phyloP scores from a whole-genome alignment of 2,329 filamentous ascomycete species.

The Pseudogymnoascus sp. region DNA sequence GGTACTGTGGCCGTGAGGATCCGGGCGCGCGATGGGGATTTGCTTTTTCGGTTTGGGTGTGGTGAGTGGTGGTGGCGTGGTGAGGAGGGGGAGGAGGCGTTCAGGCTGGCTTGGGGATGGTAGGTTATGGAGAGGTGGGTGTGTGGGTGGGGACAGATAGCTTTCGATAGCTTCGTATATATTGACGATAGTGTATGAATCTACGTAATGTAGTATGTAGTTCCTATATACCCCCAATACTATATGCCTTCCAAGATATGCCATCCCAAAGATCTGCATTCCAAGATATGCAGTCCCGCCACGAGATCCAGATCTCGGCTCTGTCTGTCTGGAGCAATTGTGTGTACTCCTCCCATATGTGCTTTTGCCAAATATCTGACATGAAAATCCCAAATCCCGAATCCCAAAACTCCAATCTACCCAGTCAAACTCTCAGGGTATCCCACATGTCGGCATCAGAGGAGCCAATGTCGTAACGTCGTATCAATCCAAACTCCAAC shows the following conservation, averaged over 20 bases:
- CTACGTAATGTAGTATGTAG: conserved; percentile 2
- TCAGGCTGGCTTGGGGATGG: neutral
- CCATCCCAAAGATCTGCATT: neutral
- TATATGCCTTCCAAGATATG: neutral
- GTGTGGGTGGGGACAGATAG: neutral
- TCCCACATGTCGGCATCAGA: neutral
- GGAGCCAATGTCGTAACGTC: conserved; percentile 8
- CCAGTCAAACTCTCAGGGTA: neutral
- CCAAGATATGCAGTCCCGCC: neutral
- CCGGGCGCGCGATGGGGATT: conserved; percentile 2
- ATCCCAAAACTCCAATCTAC: neutral
- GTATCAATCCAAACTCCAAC: neutral
- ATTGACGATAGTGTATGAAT: neutral
- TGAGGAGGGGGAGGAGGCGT: neutral
- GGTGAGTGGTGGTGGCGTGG: neutral
- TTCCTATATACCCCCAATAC: neutral
- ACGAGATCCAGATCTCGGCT: neutral
- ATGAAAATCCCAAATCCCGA: neutral
- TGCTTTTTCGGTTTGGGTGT: neutral
- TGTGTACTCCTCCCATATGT: neutral
- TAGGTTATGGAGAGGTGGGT: neutral
- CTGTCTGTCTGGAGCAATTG: neutral
- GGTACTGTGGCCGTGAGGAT: conserved; percentile 5
- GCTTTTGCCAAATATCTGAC: neutral
- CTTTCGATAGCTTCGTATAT: neutral